Evolutionary conservation across 2,329 filamentous ascomycete genomes (phyloP).

Genomic region (Colletotrichum liaoningense): DNA sequence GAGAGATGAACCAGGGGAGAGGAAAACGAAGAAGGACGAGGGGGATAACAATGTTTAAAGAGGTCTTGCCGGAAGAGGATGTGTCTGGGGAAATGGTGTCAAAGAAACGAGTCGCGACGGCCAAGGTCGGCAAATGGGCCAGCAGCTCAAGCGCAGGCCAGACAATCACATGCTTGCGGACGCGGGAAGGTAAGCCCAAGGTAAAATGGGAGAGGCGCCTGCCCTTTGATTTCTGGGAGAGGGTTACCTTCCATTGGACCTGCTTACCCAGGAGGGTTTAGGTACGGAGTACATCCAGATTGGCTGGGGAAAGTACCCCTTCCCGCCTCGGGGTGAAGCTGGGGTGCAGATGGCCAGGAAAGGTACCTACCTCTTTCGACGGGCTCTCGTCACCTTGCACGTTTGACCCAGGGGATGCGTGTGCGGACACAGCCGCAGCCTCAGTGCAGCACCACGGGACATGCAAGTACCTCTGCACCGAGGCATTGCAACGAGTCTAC

Average conservation of each 20-base stretch:
- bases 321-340: neutral
- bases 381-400: neutral
- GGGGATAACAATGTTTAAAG: slow-evolving; percentile 28
- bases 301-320: neutral
- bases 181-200: neutral
- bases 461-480: neutral
- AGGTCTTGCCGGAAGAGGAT: slow-evolving; percentile 6
- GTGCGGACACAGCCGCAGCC: slow-evolving; percentile 10
- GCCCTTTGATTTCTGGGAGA: neutral
- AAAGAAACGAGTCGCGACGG: slow-evolving; percentile 35
- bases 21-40: neutral
- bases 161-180: slow-evolving; percentile 33
- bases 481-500: neutral
- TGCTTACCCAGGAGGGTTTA: neutral
- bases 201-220: neutral
- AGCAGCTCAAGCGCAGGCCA: neutral
- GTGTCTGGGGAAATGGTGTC: slow-evolving; percentile 20
- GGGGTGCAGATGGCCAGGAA: neutral
- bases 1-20: slow-evolving; percentile 13
- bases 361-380: neutral
- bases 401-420: neutral
- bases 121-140: slow-evolving; percentile 30
- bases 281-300: neutral
- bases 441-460: neutral
- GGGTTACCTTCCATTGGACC: no score